Evolutionary conservation across 345 rosid species (phyloP).

Genomic region (Gossypium arboreum): DNA sequence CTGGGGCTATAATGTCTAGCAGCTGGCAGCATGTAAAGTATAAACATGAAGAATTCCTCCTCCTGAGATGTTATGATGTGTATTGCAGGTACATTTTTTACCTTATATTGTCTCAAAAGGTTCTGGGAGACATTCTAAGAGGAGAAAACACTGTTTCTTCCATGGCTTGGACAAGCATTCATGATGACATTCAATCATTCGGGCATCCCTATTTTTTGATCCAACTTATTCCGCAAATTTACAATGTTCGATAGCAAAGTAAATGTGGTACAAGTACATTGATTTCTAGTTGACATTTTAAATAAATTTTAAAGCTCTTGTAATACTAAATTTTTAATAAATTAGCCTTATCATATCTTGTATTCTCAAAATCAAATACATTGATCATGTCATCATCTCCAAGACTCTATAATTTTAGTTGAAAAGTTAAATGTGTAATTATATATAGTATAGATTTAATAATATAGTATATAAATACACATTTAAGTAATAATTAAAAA

Average conservation of each 20-base stretch:
- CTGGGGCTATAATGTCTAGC: neutral
- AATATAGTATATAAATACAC: too few relatives aligned
- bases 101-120: constrained; percentile 21
- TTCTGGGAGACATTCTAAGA: constrained; percentile 44
- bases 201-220: neutral
- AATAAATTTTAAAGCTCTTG: too few relatives aligned
- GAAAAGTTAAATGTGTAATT: too few relatives aligned
- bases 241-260: neutral
- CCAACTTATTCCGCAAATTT: neutral
- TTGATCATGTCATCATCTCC: too few relatives aligned
- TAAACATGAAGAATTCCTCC: constrained; percentile 11
- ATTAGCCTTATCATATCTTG: too few relatives aligned
- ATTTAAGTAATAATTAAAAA: too few relatives aligned
- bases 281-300: too few relatives aligned
- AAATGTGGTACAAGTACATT: too few relatives aligned
- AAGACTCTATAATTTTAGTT: too few relatives aligned
- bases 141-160: constrained; percentile 71
- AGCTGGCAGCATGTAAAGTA: neutral
- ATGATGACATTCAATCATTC: neutral
- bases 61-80: constrained; percentile 18
- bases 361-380: too few relatives aligned
- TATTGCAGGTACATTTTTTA: constrained; percentile 43
- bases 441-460: too few relatives aligned
- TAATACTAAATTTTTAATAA: too few relatives aligned
- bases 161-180: constrained; percentile 54